These are phyloP conservation scores for Cytospora mali DNA, from an alignment of 2,329 filamentous ascomycete genomes.

Conservation along the genomic window DNA sequence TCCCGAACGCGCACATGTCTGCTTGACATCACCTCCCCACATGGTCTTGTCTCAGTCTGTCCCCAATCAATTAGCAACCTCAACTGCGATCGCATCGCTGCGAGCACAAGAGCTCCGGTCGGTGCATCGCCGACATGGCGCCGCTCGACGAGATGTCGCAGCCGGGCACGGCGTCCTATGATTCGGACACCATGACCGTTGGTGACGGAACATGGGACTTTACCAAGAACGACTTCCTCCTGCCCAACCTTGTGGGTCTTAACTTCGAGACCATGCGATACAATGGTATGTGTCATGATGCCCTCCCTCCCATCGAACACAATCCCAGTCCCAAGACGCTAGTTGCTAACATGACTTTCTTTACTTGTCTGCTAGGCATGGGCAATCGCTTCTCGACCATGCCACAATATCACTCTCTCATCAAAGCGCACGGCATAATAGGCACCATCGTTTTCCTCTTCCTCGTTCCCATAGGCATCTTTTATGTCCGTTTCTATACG, in stretches of 20 bases:
- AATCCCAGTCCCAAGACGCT: not conserved
- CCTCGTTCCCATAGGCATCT: slow-evolving; percentile 72
- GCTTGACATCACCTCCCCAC: not conserved
- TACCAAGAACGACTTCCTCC: slow-evolving; percentile 72
- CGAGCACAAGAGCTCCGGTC: slow-evolving; percentile 30
- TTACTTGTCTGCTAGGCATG: slow-evolving; percentile 63
- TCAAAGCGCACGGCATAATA: slow-evolving; percentile 72
- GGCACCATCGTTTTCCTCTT: slow-evolving; percentile 74
- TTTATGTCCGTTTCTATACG: slow-evolving; percentile 72
- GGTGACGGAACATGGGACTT: slow-evolving; percentile 86
- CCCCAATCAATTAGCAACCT: not conserved
- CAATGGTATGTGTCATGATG: slow-evolving; percentile 62
- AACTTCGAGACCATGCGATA: slow-evolving; percentile 83
- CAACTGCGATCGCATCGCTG: slow-evolving; percentile 4
- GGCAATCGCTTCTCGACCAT: slow-evolving; percentile 75
- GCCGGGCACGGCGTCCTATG: slow-evolving; percentile 72
- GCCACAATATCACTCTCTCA: slow-evolving; percentile 69
- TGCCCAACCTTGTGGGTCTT: slow-evolving; percentile 75
- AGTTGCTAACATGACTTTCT: slow-evolving; percentile 23
- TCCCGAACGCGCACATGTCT: not conserved
- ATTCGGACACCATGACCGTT: slow-evolving; percentile 73
- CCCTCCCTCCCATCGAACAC: not conserved
- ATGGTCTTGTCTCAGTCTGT: not conserved
- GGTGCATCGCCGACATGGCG: slow-evolving; percentile 57
- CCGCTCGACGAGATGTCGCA: slow-evolving; percentile 64